Evolutionary conservation across 2,329 filamentous ascomycete genomes (phyloP), one percentile per base, ranked within the genome.

Genomic region (Anthostomella pinea): DNA sequence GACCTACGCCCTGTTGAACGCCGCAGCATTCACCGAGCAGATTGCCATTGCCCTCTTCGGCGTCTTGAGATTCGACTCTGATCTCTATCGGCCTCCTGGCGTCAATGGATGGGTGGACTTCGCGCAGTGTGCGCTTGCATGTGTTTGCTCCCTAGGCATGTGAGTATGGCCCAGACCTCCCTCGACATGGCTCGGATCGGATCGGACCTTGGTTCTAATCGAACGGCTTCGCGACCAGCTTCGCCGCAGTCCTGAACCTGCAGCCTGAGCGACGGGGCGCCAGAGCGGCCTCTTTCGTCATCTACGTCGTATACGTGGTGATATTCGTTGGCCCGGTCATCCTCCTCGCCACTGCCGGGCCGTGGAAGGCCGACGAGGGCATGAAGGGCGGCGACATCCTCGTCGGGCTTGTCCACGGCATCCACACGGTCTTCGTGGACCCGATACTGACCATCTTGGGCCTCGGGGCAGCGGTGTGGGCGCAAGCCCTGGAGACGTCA

Each of bases 1-100:
- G 11, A 15, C 20, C 16, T 42, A 38, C 22, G 24, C 21, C 5
- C 25, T 42, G 5, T 23, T 42, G 13, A 42, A 42, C 26, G 17
- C 30, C 31, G 20, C 38, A 22, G 31, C 33, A 7, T 23, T 35
- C 11, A 42, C 31, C 11, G 28, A 38, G 22, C 24, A 29, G 23
- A 17, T 35, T 17, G 18, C 27, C 6, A 19, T 38, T 13, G 21
- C n/a, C 13, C 16, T 32, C 11, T 21, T 34, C 27, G 31, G 10
- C 18, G 9, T 38, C 13, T 9, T 35, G 8, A 11, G 13, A 6
- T 30, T 30, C 27, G n/a, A 23, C 13, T 7, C 25, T 15, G 8
- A 14, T 23, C 16, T 22, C 19, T 22, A n/a, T 23, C 6, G 17
- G 19, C 10, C 16, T 30, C 11, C 15, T 21, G 20, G 30, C 18